A percentile compares a stretch with the other conserved stretches of the same genome.
Conservation (phyloP, 129 eudicot genomes). For the Erigeron canadensis region DNA sequence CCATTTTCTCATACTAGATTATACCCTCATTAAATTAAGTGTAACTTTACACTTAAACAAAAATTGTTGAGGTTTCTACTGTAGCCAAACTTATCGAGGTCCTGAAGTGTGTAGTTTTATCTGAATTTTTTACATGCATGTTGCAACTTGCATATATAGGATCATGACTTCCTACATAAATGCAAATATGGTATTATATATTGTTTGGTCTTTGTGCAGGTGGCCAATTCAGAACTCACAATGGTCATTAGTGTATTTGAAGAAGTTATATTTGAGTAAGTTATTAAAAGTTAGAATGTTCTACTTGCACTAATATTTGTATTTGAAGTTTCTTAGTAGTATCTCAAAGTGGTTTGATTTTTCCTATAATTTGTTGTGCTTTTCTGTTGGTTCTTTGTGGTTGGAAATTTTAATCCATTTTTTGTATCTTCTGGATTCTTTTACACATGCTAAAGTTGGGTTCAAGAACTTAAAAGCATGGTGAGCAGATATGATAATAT, state of each 20-base stretch:
- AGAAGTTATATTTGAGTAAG: no score
- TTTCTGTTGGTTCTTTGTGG: no score
- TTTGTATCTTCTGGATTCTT: slow-evolving; percentile 59
- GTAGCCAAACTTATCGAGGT: slow-evolving; percentile 47
- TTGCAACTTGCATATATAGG: slow-evolving; percentile 8
- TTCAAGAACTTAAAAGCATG: slow-evolving; percentile 65
- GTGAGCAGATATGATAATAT: slow-evolving; percentile 35
- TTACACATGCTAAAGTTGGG: slow-evolving; percentile 94
- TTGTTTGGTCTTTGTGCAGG: slow-evolving; percentile 34
- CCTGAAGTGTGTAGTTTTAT: slow-evolving; percentile 14
- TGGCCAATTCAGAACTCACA: background rate
- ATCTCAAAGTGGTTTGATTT: no score
- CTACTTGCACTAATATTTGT: no score
- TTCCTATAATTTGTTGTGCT: no score
- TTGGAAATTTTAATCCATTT: background rate
- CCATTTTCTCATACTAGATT: no score
- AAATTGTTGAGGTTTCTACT: slow-evolving; percentile 39
- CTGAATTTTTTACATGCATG: background rate
- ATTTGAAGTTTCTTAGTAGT: no score
- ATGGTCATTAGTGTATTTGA: no score
- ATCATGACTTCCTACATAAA: background rate
- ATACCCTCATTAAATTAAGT: no score
- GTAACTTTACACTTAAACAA: no score
- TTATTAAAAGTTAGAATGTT: no score
- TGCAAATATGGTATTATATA: background rate